Percentiles rank a stretch among this genome's conserved stretches.
These are phyloP conservation scores for Cystobasidium ongulense DNA, from an alignment of 768 basidiomycete species.

Conservation along the genomic window DNA sequence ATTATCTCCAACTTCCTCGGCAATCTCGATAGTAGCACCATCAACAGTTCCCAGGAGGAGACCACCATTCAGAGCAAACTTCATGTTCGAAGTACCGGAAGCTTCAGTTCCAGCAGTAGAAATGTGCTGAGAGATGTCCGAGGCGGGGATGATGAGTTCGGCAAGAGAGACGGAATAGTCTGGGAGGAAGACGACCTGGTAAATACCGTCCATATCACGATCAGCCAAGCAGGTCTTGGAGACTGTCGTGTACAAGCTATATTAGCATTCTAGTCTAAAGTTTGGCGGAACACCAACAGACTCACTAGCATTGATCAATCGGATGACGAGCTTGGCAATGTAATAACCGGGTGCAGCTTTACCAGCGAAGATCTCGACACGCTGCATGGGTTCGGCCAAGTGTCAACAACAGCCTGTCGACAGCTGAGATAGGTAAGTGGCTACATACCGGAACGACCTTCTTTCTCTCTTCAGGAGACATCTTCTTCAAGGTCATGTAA, in stretches of 20 bases:
- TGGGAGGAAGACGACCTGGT: constrained; percentile 87
- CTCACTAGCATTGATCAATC: constrained; percentile 56
- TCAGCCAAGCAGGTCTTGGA: constrained; percentile 70
- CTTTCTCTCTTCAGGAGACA: constrained; percentile 69
- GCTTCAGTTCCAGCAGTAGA: constrained; percentile 90
- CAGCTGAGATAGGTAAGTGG: too few relatives aligned
- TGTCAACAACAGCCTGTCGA: neutral
- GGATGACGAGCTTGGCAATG: constrained; percentile 89
- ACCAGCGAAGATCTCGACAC: constrained; percentile 93
- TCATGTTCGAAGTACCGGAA: constrained; percentile 42
- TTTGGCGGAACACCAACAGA: neutral
- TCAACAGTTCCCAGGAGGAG: constrained; percentile 57
- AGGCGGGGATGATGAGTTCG: constrained; percentile 51
- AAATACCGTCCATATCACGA: constrained; percentile 69
- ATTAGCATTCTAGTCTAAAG: constrained; percentile 48
- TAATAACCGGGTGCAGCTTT: constrained; percentile 91
- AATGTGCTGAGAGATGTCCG: constrained; percentile 92
- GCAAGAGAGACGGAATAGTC: constrained; percentile 63
- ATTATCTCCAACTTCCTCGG: constrained; percentile 84
- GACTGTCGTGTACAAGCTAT: constrained; percentile 49
- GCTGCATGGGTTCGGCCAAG: constrained; percentile 36
- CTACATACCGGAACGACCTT: constrained; percentile 56
- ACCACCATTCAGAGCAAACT: constrained; percentile 80
- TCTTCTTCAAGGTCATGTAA: constrained; percentile 43
- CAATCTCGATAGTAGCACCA: constrained; percentile 94